These are phyloP conservation scores for Dothistroma pini DNA, from an alignment of 2,329 filamentous ascomycete species.

Conservation along the genomic window DNA sequence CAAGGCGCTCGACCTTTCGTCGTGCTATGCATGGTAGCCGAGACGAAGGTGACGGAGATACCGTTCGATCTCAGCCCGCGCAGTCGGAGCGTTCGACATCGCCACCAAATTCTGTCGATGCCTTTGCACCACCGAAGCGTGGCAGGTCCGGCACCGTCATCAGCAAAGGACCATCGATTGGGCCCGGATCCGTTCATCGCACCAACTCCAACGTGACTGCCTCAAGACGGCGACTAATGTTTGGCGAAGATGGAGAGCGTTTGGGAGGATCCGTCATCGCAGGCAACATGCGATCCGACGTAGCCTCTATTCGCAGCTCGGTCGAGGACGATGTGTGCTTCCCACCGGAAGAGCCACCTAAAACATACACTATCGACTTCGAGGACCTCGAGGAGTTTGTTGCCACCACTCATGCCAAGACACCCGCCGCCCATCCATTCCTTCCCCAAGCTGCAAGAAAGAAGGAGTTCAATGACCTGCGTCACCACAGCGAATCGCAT, in stretches of 20 bases:
- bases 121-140: constrained; percentile 86
- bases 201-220: constrained; percentile 62
- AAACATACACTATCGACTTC: constrained; percentile 81
- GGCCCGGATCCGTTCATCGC: constrained; percentile 61
- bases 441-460: constrained; percentile 29
- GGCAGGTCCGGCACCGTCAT: constrained; percentile 69
- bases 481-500: constrained; percentile 32
- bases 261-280: constrained; percentile 44
- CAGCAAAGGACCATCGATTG: constrained; percentile 53
- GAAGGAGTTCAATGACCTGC: constrained; percentile 61
- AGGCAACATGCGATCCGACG: constrained; percentile 56
- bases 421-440: constrained; percentile 44
- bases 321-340: constrained; percentile 89
- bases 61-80: constrained; percentile 15
- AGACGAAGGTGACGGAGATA: constrained; percentile 17
- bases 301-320: constrained; percentile 63
- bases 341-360: constrained; percentile 72
- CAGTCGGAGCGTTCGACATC: constrained; percentile 61
- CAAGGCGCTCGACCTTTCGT: constrained; percentile 44
- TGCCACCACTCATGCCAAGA: constrained; percentile 52
- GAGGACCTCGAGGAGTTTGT: constrained; percentile 94
- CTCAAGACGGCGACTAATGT: constrained; percentile 54
- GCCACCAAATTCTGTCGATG: constrained; percentile 95
- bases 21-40: constrained; percentile 32
- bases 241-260: constrained; percentile 43